Evolutionary conservation across 2,329 filamentous ascomycete species (phyloP), one percentile per base, ranked within the genome.

Genomic region (Ophiostoma piceae): DNA sequence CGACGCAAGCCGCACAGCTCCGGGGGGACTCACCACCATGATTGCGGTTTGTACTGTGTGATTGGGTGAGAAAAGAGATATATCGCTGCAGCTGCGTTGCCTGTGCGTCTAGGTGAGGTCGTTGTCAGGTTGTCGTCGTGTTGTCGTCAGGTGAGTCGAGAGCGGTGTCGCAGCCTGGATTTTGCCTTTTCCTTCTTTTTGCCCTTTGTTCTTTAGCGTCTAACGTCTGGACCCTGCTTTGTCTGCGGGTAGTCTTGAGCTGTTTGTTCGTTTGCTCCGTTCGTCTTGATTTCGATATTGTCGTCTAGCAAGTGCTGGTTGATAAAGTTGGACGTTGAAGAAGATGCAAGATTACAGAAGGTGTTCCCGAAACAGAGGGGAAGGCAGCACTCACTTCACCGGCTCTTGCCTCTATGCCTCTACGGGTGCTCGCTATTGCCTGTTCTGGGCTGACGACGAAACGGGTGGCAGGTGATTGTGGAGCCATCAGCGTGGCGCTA

Each of bases 11-110:
- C 65, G 19, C 35, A 39, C n/a, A 29, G 62, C 62, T 26, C 32
- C 22, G 26, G 69, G 69, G 62, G 71, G 47, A 76, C 69, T 68
- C 65, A 73, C 71, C 72, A 74, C 72, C 73, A 74, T 74, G n/a
- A 62, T 72, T 43, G 69, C 67, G 26, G 37, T 41, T 35, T 19
- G 62, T 22, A 32, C 22, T 32, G 26, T 2, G 26, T 29, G 26
- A n/a, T 29, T 29, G 26, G 26, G 26, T 39, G 12, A 32, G 51
- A 32, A 11, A 32, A 35, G 7, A 35, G 29, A 1, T 9, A 26
- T 62, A 47, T 62, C 29, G 57, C 0, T 35, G 26, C 16, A 26
- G 54, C 29, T 62, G 12, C 43, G n/a, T 47, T 47, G 43, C 43
- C 37, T 39, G 29, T 12, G 60, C 60, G 60, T 35, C 32, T 35